Evolutionary conservation across 2,329 filamentous ascomycete genomes (phyloP).

Genomic region (Cyphellophora europaea): DNA sequence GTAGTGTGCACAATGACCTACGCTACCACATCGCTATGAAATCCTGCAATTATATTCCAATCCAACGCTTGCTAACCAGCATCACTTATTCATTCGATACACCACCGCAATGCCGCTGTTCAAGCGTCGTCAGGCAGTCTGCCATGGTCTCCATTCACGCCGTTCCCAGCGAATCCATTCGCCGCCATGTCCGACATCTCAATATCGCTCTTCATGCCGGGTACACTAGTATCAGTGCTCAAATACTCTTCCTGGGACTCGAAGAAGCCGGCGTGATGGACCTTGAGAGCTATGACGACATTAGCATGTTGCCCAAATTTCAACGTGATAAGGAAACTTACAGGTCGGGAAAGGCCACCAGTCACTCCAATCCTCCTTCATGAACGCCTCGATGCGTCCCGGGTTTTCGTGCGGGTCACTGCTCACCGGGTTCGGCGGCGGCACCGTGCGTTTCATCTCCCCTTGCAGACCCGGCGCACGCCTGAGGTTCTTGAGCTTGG

Average conservation of each 20-base stretch:
- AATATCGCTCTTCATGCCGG: constrained; percentile 13
- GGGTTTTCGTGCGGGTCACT: constrained; percentile 20
- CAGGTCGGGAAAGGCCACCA: constrained; percentile 32
- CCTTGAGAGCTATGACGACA: constrained; percentile 15
- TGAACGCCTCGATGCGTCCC: constrained; percentile 33
- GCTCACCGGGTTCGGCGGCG: constrained; percentile 17
- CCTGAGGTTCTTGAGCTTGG: constrained; percentile 30
- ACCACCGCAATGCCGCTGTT: too few relatives aligned
- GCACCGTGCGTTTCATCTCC: constrained; percentile 29
- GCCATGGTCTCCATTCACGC: constrained; percentile 7
- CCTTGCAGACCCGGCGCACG: constrained; percentile 32
- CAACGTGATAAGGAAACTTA: constrained; percentile 8
- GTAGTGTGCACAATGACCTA: too few relatives aligned
- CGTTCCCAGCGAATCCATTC: constrained; percentile 12
- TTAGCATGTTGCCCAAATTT: constrained; percentile 4
- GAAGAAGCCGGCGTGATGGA: constrained; percentile 18
- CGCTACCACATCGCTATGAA: too few relatives aligned
- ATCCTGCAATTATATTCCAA: too few relatives aligned
- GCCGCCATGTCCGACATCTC: constrained; percentile 13
- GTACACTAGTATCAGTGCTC: constrained; percentile 13
- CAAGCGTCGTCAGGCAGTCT: neutral
- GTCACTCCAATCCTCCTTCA: constrained; percentile 32
- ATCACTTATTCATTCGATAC: too few relatives aligned
- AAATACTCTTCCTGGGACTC: constrained; percentile 14
- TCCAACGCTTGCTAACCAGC: too few relatives aligned